Evolutionary conservation across 2,329 filamentous ascomycete genomes (phyloP).

Genomic region (Fusarium cyanostomum): DNA sequence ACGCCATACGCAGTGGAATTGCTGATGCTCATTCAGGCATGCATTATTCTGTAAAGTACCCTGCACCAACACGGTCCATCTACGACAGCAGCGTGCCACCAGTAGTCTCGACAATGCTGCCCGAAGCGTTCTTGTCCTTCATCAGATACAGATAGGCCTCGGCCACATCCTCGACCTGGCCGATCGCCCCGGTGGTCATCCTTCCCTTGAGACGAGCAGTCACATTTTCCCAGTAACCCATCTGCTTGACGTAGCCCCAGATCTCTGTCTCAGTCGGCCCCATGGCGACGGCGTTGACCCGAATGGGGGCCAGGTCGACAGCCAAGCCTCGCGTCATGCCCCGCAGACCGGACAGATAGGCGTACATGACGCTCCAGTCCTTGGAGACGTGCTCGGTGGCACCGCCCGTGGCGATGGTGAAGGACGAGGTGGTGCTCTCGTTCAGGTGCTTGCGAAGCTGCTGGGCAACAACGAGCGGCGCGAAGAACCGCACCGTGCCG

Average conservation of each 20-base stretch:
- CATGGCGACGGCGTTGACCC: constrained; percentile 31
- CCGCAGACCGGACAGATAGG: constrained; percentile 24
- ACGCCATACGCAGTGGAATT: too few relatives aligned
- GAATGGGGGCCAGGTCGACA: constrained; percentile 31
- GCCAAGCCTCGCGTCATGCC: constrained; percentile 29
- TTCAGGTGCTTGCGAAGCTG: constrained; percentile 30
- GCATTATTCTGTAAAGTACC: background rate
- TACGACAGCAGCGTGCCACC: constrained; percentile 33
- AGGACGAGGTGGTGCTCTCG: constrained; percentile 17
- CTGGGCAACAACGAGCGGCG: constrained; percentile 29
- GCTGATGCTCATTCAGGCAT: too few relatives aligned
- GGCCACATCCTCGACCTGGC: constrained; percentile 30
- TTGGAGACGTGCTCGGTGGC: constrained; percentile 23
- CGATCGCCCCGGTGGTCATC: constrained; percentile 25
- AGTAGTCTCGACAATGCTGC: constrained; percentile 33
- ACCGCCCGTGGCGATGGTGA: constrained; percentile 31
- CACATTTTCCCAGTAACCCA: constrained; percentile 27
- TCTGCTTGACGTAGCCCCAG: constrained; percentile 24
- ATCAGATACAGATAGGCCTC: constrained; percentile 38
- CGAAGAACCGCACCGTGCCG: constrained; percentile 34
- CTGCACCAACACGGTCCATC: background rate
- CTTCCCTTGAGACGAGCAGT: constrained; percentile 23
- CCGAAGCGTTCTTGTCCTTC: constrained; percentile 36
- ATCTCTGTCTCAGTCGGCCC: constrained; percentile 33
- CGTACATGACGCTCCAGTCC: constrained; percentile 30